phyloP scores from a whole-genome alignment of 441 rosid genomes.

The Capsella rubella region DNA sequence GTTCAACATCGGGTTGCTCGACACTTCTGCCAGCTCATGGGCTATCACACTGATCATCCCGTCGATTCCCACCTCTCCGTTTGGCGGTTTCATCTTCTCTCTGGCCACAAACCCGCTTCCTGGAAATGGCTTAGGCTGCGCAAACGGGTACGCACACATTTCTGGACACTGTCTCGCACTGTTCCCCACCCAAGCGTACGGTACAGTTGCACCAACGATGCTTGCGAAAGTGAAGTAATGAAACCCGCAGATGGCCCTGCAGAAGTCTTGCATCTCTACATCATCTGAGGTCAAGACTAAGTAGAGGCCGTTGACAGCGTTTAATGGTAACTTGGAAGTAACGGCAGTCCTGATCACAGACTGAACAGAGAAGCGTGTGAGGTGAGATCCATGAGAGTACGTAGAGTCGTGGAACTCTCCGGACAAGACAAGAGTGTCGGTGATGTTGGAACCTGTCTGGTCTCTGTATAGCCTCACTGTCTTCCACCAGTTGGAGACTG shows the following conservation, averaged over 20 bases:
- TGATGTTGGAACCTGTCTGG: conserved; percentile 82
- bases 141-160: conserved; percentile 86
- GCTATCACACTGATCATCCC: conserved; percentile 96
- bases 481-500: conserved; percentile 93
- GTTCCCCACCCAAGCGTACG: conserved; percentile 96
- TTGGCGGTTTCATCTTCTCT: conserved; percentile 74
- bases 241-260: conserved; percentile 92
- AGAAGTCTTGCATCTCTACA: conserved; percentile 92
- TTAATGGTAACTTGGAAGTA: conserved; percentile 62
- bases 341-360: conserved; percentile 81
- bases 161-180: conserved; percentile 81
- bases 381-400: conserved; percentile 84
- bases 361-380: conserved; percentile 83
- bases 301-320: conserved; percentile 76
- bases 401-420: conserved; percentile 80
- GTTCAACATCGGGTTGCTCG: conserved; percentile 88
- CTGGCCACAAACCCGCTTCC: conserved; percentile 48
- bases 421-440: conserved; percentile 64
- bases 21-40: conserved; percentile 91
- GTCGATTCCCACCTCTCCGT: conserved; percentile 81
- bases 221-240: conserved; percentile 94
- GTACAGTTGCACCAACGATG: conserved; percentile 85
- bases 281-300: conserved; percentile 78
- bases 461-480: conserved; percentile 84
- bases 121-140: conserved; percentile 56